A percentile compares a stretch with the other conserved stretches of the same genome.
These are phyloP conservation scores for Aspergillus costaricaensis DNA, from an alignment of 2,329 filamentous ascomycete species.

Conservation along the genomic window DNA sequence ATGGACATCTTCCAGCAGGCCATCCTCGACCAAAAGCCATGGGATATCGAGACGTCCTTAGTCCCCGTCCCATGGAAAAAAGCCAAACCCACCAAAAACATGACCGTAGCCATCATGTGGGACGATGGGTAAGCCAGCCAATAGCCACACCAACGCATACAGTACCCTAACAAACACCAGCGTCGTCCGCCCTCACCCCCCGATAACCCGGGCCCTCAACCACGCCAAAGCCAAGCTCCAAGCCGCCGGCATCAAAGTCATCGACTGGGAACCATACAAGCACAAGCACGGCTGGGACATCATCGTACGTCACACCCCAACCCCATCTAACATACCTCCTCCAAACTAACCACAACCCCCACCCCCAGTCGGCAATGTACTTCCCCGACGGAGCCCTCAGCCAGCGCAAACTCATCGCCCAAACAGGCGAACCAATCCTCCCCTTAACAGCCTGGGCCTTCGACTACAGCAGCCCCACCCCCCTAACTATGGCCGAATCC, in stretches of 20 bases:
- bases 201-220: constrained; percentile 51
- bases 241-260: constrained; percentile 49
- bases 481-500: constrained; percentile 31
- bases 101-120: constrained; percentile 61
- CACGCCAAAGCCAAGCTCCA: constrained; percentile 31
- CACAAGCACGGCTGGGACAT: constrained; percentile 39
- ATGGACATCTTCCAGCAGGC: constrained; percentile 43
- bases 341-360: constrained; percentile 17
- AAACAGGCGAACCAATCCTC: constrained; percentile 49
- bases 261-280: constrained; percentile 40
- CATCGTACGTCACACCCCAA: constrained; percentile 26
- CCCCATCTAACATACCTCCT: too few species aligned
- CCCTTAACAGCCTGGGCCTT: constrained; percentile 48
- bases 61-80: constrained; percentile 46
- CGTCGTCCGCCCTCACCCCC: constrained; percentile 66
- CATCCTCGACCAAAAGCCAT: constrained; percentile 44
- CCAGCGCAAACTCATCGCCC: constrained; percentile 35
- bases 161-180: constrained; percentile 15
- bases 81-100: constrained; percentile 24
- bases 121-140: constrained; percentile 54
- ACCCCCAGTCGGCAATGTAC: constrained; percentile 45
- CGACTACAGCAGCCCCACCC: constrained; percentile 22
- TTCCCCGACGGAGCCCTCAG: constrained; percentile 49
- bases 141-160: neutral
- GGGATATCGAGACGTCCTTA: constrained; percentile 45